Evolutionary conservation across 345 rosid species (phyloP).

Genomic region (Salix exigua): DNA sequence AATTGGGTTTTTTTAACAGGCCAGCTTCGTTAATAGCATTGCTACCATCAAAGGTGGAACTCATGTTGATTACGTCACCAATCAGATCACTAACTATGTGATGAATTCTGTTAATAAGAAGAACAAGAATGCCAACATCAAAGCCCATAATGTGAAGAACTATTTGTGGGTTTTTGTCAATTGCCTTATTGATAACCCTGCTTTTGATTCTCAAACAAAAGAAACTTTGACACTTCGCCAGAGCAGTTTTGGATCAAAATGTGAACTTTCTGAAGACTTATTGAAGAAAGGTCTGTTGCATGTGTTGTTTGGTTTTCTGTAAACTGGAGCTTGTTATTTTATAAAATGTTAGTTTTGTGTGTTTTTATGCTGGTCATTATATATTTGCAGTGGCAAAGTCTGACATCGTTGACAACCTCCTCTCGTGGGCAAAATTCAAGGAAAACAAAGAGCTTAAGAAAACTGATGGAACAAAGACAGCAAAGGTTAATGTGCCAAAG

Average conservation of each 20-base stretch:
- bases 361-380: background rate
- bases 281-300: constrained; percentile 64
- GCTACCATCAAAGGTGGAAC: constrained; percentile 97
- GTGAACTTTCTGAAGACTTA: constrained; percentile 77
- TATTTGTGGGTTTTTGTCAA: constrained; percentile 97
- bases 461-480: constrained; percentile 78
- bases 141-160: constrained; percentile 78
- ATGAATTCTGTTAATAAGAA: constrained; percentile 74
- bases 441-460: constrained; percentile 83
- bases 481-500: constrained; percentile 59
- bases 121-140: constrained; percentile 72
- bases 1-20: constrained; percentile 39
- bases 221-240: constrained; percentile 95
- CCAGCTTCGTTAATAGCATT: constrained; percentile 85
- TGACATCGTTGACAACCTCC: constrained; percentile 70
- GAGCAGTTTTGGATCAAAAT: constrained; percentile 91
- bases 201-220: constrained; percentile 98
- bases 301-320: background rate
- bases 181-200: constrained; percentile 94
- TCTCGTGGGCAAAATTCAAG: constrained; percentile 90
- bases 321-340: background rate
- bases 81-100: constrained; percentile 79
- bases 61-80: constrained; percentile 89
- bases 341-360: background rate
- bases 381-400: constrained; percentile 66